Percentiles rank a stretch among this genome's conserved stretches.
Evolutionary conservation across 495 filamentous ascomycete species (phyloP).

Genomic region (Viridothelium virens): DNA sequence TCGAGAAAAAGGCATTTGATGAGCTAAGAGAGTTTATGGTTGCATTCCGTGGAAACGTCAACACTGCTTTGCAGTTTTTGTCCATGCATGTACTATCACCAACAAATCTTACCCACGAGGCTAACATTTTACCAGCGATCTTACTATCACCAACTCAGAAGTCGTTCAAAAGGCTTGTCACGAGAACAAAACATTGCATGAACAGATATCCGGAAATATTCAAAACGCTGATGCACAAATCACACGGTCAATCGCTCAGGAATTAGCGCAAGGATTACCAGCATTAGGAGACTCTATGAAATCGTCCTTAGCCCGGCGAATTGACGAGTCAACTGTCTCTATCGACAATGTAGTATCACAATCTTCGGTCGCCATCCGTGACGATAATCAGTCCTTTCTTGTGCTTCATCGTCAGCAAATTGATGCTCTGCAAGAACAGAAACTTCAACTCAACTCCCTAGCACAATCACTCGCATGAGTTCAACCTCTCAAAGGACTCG

Average conservation of each 20-base stretch:
- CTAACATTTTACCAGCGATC: background rate
- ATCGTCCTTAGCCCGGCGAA: constrained; percentile 1
- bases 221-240: background rate
- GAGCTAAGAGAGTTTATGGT: constrained; percentile 1
- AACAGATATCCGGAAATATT: background rate
- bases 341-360: background rate
- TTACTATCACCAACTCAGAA: background rate
- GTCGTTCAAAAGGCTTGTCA: background rate
- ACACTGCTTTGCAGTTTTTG: constrained; percentile 10
- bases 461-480: constrained; percentile 4
- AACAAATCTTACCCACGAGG: no score
- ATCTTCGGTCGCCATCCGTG: background rate
- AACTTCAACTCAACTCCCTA: background rate
- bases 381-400: background rate
- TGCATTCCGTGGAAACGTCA: constrained; percentile 5
- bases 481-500: background rate
- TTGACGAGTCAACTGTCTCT: background rate
- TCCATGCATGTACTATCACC: background rate
- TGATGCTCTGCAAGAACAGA: constrained; percentile 2
- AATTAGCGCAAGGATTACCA: background rate
- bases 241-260: background rate
- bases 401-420: background rate
- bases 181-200: background rate
- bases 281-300: constrained; percentile 2
- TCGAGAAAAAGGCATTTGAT: constrained; percentile 1